These are phyloP conservation scores for Magnolia kwangsiensis DNA, from an alignment of 164 flowering plant species.

Conservation along the genomic window DNA sequence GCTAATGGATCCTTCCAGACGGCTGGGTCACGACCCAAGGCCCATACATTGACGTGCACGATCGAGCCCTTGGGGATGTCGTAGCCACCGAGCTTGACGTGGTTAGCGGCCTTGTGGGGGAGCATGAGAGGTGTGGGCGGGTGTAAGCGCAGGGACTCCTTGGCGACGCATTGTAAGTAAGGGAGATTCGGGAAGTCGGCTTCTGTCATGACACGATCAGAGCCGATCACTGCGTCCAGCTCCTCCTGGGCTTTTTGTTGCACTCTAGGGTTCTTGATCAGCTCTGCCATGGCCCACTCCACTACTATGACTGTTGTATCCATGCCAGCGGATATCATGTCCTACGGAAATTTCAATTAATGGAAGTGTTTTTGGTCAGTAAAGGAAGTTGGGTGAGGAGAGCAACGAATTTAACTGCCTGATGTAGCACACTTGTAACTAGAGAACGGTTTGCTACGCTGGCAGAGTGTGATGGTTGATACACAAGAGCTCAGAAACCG, in stretches of 20 bases:
- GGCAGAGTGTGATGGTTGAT: not conserved
- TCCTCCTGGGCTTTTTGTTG: conserved; percentile 40
- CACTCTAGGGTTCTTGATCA: conserved; percentile 36
- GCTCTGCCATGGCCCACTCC: conserved; percentile 45
- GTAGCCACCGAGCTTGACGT: conserved; percentile 36
- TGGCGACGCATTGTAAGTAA: conserved; percentile 32
- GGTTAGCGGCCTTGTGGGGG: conserved; percentile 36
- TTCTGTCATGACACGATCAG: conserved; percentile 29
- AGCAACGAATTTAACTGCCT: not conserved
- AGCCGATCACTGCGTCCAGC: conserved; percentile 32
- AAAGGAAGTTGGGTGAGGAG: not conserved
- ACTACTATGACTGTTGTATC: conserved; percentile 36
- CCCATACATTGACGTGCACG: conserved; percentile 40
- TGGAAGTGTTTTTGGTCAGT: not conserved
- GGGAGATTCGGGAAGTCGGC: conserved; percentile 36
- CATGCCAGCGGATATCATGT: conserved; percentile 46
- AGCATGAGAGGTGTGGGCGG: conserved; percentile 45
- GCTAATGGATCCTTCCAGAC: conserved; percentile 29
- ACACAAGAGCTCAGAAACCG: too few relatives aligned
- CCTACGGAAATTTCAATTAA: conserved; percentile 16
- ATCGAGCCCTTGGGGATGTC: conserved; percentile 37
- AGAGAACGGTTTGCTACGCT: not conserved
- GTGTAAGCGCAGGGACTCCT: conserved; percentile 36
- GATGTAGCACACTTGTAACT: not conserved
- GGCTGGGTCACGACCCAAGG: conserved; percentile 29